Evolutionary conservation across 371 early-diverging fungal species (phyloP).

Genomic region (Cokeromyces recurvatus): DNA sequence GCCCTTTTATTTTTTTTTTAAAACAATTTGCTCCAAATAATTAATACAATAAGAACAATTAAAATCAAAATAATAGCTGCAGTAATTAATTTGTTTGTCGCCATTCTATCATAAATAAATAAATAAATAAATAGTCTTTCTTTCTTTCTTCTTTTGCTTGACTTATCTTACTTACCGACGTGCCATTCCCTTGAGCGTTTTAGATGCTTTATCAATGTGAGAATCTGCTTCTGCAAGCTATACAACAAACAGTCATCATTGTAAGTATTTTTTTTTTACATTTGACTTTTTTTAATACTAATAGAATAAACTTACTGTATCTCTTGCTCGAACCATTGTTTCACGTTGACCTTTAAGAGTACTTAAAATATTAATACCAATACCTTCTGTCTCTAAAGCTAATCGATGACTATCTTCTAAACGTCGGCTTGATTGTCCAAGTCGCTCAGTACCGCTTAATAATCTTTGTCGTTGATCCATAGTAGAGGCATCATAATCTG

Average conservation of each 20-base stretch:
- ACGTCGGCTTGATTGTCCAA: slow-evolving; percentile 72
- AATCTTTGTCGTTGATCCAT: slow-evolving; percentile 83
- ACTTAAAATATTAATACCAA: slow-evolving; percentile 81
- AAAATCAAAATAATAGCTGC: slow-evolving; percentile 81
- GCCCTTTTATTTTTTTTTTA: slow-evolving; percentile 5
- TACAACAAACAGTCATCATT: too few relatives aligned
- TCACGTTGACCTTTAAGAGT: slow-evolving; percentile 85
- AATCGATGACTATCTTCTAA: slow-evolving; percentile 86
- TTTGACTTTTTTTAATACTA: too few relatives aligned
- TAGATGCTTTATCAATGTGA: slow-evolving; percentile 83
- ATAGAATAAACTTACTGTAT: slow-evolving; percentile 57
- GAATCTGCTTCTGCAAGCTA: slow-evolving; percentile 85
- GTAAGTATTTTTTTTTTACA: too few relatives aligned
- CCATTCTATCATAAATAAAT: slow-evolving; percentile 57
- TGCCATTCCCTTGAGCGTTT: slow-evolving; percentile 88
- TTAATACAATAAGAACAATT: slow-evolving; percentile 76
- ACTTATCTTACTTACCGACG: slow-evolving; percentile 71
- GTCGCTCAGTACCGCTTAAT: slow-evolving; percentile 78
- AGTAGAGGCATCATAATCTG: slow-evolving; percentile 58
- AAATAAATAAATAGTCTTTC: neutral
- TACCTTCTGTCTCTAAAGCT: slow-evolving; percentile 87
- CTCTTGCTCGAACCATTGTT: slow-evolving; percentile 81
- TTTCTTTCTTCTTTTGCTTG: too few relatives aligned
- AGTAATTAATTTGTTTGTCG: slow-evolving; percentile 85
- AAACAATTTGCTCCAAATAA: slow-evolving; percentile 70